phyloP scores from a whole-genome alignment of 2,329 filamentous ascomycete genomes.

The Acephala macrosclerotiorum region DNA sequence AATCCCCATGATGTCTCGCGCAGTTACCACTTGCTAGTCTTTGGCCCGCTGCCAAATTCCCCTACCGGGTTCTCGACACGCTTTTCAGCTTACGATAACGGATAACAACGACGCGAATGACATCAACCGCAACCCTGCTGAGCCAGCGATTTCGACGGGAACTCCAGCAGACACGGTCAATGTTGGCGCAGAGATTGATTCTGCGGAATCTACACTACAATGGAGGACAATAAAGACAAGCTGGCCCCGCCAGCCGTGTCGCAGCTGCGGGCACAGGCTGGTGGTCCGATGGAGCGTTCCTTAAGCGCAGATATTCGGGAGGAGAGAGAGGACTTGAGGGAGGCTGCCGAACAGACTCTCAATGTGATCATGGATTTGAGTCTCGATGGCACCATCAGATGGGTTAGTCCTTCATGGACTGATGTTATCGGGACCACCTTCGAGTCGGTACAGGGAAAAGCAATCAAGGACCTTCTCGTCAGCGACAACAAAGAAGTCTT shows the following conservation, averaged over 20 bases:
- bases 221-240: constrained; percentile 39
- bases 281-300: constrained; percentile 63
- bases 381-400: constrained; percentile 88
- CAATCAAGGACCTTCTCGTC: constrained; percentile 82
- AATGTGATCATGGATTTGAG: constrained; percentile 97
- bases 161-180: constrained; percentile 34
- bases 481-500: constrained; percentile 82
- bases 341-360: constrained; percentile 94
- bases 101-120: constrained; percentile 35
- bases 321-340: constrained; percentile 90
- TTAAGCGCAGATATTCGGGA: constrained; percentile 91
- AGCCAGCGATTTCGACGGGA: constrained; percentile 16
- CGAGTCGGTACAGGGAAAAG: constrained; percentile 75
- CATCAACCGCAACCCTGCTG: constrained; percentile 16
- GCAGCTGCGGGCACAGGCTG: constrained; percentile 41
- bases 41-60: constrained; percentile 32
- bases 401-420: constrained; percentile 96
- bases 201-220: constrained; percentile 35
- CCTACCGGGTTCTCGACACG: constrained; percentile 25
- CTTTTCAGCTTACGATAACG: constrained; percentile 27
- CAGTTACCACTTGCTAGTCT: constrained; percentile 33
- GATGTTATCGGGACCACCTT: constrained; percentile 86
- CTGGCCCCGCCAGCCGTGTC: constrained; percentile 44
- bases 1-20: constrained; percentile 40
- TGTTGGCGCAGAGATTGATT: constrained; percentile 38